Base-by-base conservation (phyloP, 1,284 basidiomycete species). In the Puccinia hordei region DNA sequence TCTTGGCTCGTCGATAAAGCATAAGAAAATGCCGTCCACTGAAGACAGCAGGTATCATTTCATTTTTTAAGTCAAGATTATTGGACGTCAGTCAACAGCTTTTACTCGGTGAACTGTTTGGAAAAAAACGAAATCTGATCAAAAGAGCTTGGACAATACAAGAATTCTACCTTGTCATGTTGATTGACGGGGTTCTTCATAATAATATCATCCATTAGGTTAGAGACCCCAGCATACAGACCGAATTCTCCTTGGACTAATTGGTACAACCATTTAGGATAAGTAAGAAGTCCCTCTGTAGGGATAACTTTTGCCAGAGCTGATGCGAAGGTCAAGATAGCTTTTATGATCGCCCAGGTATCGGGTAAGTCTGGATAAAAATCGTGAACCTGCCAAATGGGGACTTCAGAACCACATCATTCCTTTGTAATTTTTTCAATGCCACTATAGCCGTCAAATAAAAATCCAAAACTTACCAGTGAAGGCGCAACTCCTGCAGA, bases 101-200 rank as follows among this genome's bases (percentile, higher is more conserved):
- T 4, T 72, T 17, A 49, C 27, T 30, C 19, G 33, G 4, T 5
- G 30, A 5, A 51, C 19, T 2, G 19, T 19, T 72, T 4, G 3
- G 41, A 59, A 24, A 59, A 24, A 10, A 9, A n/a, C n/a, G n/a
- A n/a, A 59, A 33, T 27, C n/a, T 59, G 51, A 59, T 57, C 15
- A 57, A 59, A n/a, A 4, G 6, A 41, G 38, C 12, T 41, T 12
- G 38, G 4, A 41, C 4, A 41, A n/a, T 4, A 38, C 22, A 53
- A 41, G 30, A 46, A n/a, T 61, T 66, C 33, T 69, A 78, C 75
- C 65, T 78, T 78, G 49, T 68, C 65, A 24, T 78, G 61, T 78
- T 78, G 75, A 78, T 78, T 78, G n/a, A 78, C 65, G n/a, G 75
- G 75, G 66, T 78, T 78, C 33, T 68, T 68, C 49, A 78, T 68